Base-by-base conservation (phyloP, 306 rosid genomes). In the Prunus kanzakura region DNA sequence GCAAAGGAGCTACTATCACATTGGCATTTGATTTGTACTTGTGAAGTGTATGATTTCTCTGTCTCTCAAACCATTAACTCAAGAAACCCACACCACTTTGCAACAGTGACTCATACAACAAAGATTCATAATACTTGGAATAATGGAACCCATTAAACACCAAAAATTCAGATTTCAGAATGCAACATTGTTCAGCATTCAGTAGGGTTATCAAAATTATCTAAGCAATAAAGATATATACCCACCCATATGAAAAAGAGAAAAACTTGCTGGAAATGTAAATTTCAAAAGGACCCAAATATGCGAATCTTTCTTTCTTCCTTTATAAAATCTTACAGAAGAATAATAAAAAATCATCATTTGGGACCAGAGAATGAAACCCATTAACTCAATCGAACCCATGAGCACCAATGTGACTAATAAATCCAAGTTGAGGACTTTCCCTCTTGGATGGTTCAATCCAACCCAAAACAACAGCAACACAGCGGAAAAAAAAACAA, bases 361-460 rank as follows among this genome's bases (percentile, higher is more conserved):
- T 78, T 71, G 61, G 56, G 68, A 56, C 20, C 49, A 18, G 55
- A 79, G 10, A 55, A 64, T 71, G 20, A 63, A 43, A 72, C 56
- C 66, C 64, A 50, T 30, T 51, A 35, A 70, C 65, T 38, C 64
- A 62, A 70, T 57, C 7, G 43, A 43, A 43, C 32, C 43, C 72
- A 41, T 7, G 12, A 64, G 45, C n/a, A 50, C 32, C 67, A 16
- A 25, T 30, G 75, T 32, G 19, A 27, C 64, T 30, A 54, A 49
- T 30, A 54, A 49, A 64, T 18, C 7, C 16, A 47, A 14, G 67
- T 30, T 45, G 54, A 19, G 30, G 2, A 23, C 20, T 52, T 2
- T 38, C 16, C 56, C 18, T 15, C 60, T 46, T 2, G 69, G 47
- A 29, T 60, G 43, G 54, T 43, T 41, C 49, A 43, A 57, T 49